Evolutionary conservation across 192 early-diverging fungal species (phyloP).

Genomic region (Coemansia asiatica): DNA sequence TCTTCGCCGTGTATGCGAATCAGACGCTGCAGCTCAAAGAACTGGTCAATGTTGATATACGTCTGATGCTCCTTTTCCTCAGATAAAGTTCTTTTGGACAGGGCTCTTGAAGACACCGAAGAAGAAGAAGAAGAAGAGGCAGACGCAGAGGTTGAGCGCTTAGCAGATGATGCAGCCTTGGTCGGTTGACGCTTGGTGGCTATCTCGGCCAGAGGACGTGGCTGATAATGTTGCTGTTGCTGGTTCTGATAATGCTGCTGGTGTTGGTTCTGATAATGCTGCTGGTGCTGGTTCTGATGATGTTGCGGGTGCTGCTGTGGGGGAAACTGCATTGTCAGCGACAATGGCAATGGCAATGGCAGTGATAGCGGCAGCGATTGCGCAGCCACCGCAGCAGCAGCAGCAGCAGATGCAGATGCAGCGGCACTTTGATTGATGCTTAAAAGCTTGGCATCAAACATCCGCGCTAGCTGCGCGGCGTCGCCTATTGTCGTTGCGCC

Average conservation of each 20-base stretch:
- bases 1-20: slow-evolving; percentile 35
- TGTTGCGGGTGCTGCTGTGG: not conserved
- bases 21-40: slow-evolving; percentile 28
- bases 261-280: no score
- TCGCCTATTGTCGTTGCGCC: not conserved
- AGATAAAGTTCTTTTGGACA: not conserved
- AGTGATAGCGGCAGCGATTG: not conserved
- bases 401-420: not conserved
- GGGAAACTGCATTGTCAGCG: not conserved
- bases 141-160: not conserved
- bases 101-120: not conserved
- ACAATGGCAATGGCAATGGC: not conserved
- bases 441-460: not conserved
- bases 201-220: not conserved
- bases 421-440: not conserved
- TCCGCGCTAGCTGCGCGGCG: not conserved
- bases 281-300: no score
- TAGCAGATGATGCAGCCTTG: not conserved
- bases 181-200: not conserved
- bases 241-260: no score
- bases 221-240: not conserved
- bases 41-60: slow-evolving; percentile 41
- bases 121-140: not conserved
- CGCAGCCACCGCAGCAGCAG: not conserved
- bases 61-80: slow-evolving; percentile 6